Evolutionary conservation across 2,329 filamentous ascomycete genomes (phyloP), one percentile per base, ranked within the genome.

Genomic region (Aureobasidium melanogenum): DNA sequence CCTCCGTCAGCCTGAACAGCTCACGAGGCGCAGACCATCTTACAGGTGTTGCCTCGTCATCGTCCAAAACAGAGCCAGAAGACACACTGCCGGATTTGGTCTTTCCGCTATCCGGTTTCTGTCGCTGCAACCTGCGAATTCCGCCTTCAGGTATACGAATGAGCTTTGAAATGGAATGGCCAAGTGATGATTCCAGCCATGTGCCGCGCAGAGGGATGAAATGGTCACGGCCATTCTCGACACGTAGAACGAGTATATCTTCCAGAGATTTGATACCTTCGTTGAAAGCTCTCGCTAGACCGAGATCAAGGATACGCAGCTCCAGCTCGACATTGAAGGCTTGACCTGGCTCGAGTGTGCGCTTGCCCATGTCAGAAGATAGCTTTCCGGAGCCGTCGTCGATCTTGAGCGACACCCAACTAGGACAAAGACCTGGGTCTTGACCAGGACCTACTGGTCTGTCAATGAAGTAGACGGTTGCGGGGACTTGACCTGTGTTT

Each of bases 1-100:
- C 84, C 72, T 96, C 90, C 5, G 91, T 97, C 69, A 99, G 82
- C 70, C 87, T 87, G 75, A 96, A 95, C 9, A 97, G 80, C 73
- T 97, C 93, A 63, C 89, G 86, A 0, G 94, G 93, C 1, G 91
- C 91, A 12, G 91, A 93, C 70, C 88, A 87, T 70, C 84, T 84
- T 64, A 89, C 82, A 63, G 81, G 83, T 61, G 39, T 44, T 47
- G 26, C 28, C 17, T 48, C 46, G 46, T 62, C 61, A 17, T 55
- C 50, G 5, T 28, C 43, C 17, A 52, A 24, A 12, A 47, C 46
- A 39, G 58, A 60, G 15, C 38, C 41, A 30, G 50, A 28, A 1
- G 64, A 65, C 10, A 22, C 14, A n/a, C 19, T 54, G 14, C 47
- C 50, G 9, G 15, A 32, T 8, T 30, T 48, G 7, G 8, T 17